Evolutionary conservation across 768 basidiomycete species (phyloP).

Genomic region (Cubamyces sp.): DNA sequence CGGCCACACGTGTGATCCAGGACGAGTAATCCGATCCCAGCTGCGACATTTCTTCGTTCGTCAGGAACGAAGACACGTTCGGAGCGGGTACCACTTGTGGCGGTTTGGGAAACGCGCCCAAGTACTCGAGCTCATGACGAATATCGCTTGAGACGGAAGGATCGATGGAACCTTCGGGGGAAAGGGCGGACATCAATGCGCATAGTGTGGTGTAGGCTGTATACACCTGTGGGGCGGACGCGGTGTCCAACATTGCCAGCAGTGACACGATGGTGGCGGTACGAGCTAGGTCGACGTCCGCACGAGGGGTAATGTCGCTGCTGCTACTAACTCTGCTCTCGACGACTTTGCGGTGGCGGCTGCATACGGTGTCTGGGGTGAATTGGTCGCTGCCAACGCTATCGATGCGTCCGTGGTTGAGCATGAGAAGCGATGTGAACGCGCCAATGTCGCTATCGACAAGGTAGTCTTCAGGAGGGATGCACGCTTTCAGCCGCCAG

Average conservation of each 20-base stretch:
- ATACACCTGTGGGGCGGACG: conserved; percentile 51
- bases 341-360: conserved; percentile 36
- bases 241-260: conserved; percentile 60
- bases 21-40: conserved; percentile 52
- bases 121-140: conserved; percentile 29
- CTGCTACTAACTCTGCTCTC: background rate
- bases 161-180: conserved; percentile 35
- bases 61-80: conserved; percentile 45
- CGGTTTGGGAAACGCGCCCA: conserved; percentile 31
- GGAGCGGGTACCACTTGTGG: conserved; percentile 32
- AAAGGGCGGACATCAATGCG: conserved; percentile 50
- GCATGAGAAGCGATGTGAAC: conserved; percentile 66
- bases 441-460: conserved; percentile 71
- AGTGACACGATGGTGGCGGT: conserved; percentile 57
- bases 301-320: conserved; percentile 11
- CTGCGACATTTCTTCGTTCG: conserved; percentile 40
- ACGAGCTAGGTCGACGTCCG: conserved; percentile 36
- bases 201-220: conserved; percentile 68
- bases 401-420: conserved; percentile 61
- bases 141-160: conserved; percentile 39
- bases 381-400: conserved; percentile 55
- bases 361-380: conserved; percentile 49
- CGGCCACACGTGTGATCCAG: conserved; percentile 68
- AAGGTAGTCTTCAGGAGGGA: conserved; percentile 58
- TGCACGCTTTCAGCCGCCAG: conserved; percentile 83